Base-by-base conservation (phyloP, 192 early-diverging fungal genomes). In the Coemansia sp. region DNA sequence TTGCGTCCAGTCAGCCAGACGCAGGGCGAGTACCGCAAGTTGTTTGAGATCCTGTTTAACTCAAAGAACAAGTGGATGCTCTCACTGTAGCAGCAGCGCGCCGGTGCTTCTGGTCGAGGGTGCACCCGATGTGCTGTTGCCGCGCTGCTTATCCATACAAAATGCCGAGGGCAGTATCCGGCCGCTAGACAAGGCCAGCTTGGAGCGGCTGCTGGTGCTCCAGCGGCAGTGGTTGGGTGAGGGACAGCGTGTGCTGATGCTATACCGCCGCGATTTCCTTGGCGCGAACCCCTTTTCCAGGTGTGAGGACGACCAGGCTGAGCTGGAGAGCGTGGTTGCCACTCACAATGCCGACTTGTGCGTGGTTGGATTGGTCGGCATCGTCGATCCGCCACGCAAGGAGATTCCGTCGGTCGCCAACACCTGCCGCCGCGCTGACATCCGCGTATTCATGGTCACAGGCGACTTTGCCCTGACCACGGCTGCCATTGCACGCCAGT, bases 401-500 rank as follows among this genome's bases (percentile, higher is more conserved):
- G 90, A 90, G 48, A 83, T 86, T 21, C 67, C 65, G 33, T 65
- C 80, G 21, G 79, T 87, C 22, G 83, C 92, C 36, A 67, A 53
- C 33, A 75, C 55, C 5, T 83, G 82, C 53, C 83, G 83, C 29
- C 39, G 65, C 17, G 89, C 90, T 17, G 84, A 83, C n/a, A 68
- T 88, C 53, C 76, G 86, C 15, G 72, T 93, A 54, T 85, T 87
- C 55, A 90, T 93, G 91, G 84, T 90, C 50, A 92, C 89, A 19
- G 90, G 89, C 58, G 89, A 92, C 57, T 87, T 84, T 73, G 64
- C 68, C 8, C 38, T 83, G 42, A 94, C 90, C 1, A 90, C 92
- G 7, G 85, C 76, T 8, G 84, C 92, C 3, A 90, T 94, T 65
- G 89, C 84, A 21, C 70, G 80, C 4, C 73, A 88, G 50, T 84